phyloP scores from a whole-genome alignment of 768 basidiomycete genomes.

The Saitozyma podzolica region DNA sequence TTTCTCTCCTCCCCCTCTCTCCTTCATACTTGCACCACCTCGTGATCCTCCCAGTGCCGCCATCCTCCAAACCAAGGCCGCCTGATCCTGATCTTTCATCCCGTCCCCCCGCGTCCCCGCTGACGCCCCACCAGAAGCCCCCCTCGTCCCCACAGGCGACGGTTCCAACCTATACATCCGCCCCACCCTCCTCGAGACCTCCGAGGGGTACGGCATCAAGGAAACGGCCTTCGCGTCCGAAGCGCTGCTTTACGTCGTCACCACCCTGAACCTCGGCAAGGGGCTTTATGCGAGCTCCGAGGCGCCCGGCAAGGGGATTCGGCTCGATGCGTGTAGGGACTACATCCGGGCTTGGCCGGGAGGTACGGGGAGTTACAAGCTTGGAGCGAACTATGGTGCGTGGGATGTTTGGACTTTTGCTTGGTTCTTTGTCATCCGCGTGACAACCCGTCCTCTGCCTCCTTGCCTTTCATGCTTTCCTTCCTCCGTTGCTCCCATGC shows the following conservation, averaged over 20 bases:
- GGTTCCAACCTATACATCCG: conserved; percentile 47
- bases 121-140: conserved; percentile 21
- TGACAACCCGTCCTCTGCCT: background rate
- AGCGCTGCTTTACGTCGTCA: conserved; percentile 42
- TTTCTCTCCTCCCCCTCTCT: background rate
- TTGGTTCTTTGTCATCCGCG: background rate
- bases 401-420: conserved; percentile 3
- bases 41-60: too few species aligned
- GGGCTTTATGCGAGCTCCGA: conserved; percentile 36
- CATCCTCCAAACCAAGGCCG: too few species aligned
- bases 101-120: background rate
- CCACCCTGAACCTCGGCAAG: conserved; percentile 36
- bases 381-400: conserved; percentile 58
- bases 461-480: background rate
- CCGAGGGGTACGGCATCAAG: conserved; percentile 44
- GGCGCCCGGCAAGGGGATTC: conserved; percentile 65
- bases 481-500: background rate
- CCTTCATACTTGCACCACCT: background rate
- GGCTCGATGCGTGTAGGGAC: conserved; percentile 78
- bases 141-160: conserved; percentile 37
- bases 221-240: conserved; percentile 42
- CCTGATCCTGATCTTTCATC: too few species aligned
- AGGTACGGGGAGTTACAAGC: conserved; percentile 86
- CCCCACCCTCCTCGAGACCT: conserved; percentile 43
- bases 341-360: conserved; percentile 83